Conservation (phyloP, 1,139 yeast species). For the Komagataea norvegica region DNA sequence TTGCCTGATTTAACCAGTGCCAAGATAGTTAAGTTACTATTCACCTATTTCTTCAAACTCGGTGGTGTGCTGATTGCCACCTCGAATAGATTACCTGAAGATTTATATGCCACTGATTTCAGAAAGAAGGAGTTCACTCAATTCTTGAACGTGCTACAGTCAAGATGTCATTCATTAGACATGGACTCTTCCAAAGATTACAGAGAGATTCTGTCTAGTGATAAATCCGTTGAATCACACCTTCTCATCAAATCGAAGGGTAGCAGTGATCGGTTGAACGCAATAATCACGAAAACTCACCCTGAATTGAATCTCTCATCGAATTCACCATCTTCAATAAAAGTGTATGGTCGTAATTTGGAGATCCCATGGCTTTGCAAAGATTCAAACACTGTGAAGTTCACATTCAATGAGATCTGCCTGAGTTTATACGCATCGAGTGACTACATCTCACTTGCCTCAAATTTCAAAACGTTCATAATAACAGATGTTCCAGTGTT, state of each 20-base stretch:
- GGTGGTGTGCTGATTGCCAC: slow-evolving; percentile 76
- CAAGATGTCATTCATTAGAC: slow-evolving; percentile 60
- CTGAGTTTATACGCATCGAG: slow-evolving; percentile 57
- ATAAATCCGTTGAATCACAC: slow-evolving; percentile 24
- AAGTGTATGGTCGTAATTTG: slow-evolving; percentile 53
- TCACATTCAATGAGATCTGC: slow-evolving; percentile 55
- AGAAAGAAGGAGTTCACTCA: slow-evolving; percentile 52
- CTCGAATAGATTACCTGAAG: slow-evolving; percentile 66
- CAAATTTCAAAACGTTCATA: slow-evolving; percentile 51
- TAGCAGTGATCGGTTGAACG: neutral
- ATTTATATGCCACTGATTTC: slow-evolving; percentile 60
- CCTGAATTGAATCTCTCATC: slow-evolving; percentile 5
- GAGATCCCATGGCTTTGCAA: slow-evolving; percentile 41
- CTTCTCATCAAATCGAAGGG: slow-evolving; percentile 30
- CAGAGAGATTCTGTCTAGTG: slow-evolving; percentile 38
- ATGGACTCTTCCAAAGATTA: slow-evolving; percentile 59
- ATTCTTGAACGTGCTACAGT: slow-evolving; percentile 52
- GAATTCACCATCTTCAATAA: slow-evolving; percentile 27
- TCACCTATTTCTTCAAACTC: slow-evolving; percentile 63
- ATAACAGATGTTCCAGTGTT: slow-evolving; percentile 60
- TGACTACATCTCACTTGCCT: slow-evolving; percentile 65
- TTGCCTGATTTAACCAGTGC: slow-evolving; percentile 71
- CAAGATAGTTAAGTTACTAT: slow-evolving; percentile 57
- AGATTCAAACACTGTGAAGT: slow-evolving; percentile 37
- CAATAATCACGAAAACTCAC: neutral